Evolutionary conservation across 2,329 filamentous ascomycete species (phyloP).

Genomic region (Knufia fluminis): DNA sequence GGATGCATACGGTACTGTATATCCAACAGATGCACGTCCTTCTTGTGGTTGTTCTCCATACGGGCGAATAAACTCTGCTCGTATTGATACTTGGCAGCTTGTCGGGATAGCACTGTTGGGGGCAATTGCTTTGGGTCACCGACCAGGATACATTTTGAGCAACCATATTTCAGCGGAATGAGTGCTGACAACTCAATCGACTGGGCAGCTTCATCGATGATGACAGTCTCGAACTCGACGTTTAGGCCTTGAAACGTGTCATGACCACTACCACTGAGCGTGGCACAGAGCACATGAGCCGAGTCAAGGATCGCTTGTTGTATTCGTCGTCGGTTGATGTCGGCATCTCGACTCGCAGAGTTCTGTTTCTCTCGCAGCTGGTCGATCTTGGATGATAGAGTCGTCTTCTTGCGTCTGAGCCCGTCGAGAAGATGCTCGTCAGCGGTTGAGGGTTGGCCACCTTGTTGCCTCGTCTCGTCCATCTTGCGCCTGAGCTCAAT

Average conservation of each 20-base stretch:
- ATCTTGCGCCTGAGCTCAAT: conserved; percentile 61
- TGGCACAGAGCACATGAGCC: conserved; percentile 88
- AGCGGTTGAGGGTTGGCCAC: conserved; percentile 33
- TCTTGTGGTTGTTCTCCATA: conserved; percentile 87
- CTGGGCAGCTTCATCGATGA: conserved; percentile 96
- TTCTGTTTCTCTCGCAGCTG: conserved; percentile 78
- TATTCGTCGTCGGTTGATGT: conserved; percentile 71
- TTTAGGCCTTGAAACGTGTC: conserved; percentile 93
- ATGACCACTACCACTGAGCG: conserved; percentile 88
- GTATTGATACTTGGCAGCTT: conserved; percentile 85
- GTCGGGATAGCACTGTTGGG: conserved; percentile 89
- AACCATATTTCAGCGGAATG: conserved; percentile 95
- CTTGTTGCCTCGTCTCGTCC: conserved; percentile 53
- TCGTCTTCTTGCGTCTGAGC: conserved; percentile 64
- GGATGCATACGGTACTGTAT: conserved; percentile 99
- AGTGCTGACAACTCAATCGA: conserved; percentile 94
- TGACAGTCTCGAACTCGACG: conserved; percentile 95
- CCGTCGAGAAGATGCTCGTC: conserved; percentile 70
- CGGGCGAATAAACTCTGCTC: conserved; percentile 97
- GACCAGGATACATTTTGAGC: conserved; percentile 90
- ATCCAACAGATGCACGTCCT: conserved; percentile 87
- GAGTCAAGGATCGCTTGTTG: conserved; percentile 87
- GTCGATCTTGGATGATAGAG: conserved; percentile 76
- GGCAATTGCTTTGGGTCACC: conserved; percentile 96
- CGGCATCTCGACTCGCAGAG: conserved; percentile 69